Conservation (phyloP, 306 rosid species). For the Echinosophora koreensis region DNA sequence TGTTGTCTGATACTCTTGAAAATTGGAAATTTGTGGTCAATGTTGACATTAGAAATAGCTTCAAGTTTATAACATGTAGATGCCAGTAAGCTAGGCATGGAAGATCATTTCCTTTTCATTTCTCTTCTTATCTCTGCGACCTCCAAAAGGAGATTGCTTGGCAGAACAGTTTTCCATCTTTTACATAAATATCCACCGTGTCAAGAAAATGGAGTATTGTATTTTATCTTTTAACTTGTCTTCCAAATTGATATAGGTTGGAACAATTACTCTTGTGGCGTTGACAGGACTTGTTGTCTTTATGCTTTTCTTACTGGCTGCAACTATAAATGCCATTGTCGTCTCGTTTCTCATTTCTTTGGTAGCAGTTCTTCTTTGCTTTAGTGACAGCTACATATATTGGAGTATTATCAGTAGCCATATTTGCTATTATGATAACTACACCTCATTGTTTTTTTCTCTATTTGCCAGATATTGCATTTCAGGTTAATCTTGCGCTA, state of each 20-base stretch:
- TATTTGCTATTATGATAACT: conserved; percentile 55
- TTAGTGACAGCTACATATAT: conserved; percentile 71
- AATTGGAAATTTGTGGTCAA: background rate
- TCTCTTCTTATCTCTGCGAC: background rate
- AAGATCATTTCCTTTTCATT: conserved; percentile 6
- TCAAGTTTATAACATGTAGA: background rate
- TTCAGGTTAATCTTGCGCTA: conserved; percentile 7
- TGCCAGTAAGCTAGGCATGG: background rate
- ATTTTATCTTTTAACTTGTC: background rate
- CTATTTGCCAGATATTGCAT: background rate
- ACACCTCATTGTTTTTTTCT: conserved; percentile 2
- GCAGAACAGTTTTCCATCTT: conserved; percentile 18
- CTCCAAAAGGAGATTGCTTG: background rate
- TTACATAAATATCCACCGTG: background rate
- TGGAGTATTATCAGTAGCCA: conserved; percentile 73
- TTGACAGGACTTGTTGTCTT: conserved; percentile 79
- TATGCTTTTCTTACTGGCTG: conserved; percentile 74
- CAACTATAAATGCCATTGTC: conserved; percentile 75
- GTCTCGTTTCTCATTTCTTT: conserved; percentile 74
- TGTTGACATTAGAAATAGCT: background rate
- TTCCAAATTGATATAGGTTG: conserved; percentile 69
- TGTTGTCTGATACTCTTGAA: too few relatives aligned
- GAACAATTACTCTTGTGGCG: conserved; percentile 68
- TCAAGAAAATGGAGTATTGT: conserved; percentile 17
- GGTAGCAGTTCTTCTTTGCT: conserved; percentile 84